Base-by-base conservation (phyloP, 495 filamentous ascomycete genomes). In the Trichoderma gamsii region DNA sequence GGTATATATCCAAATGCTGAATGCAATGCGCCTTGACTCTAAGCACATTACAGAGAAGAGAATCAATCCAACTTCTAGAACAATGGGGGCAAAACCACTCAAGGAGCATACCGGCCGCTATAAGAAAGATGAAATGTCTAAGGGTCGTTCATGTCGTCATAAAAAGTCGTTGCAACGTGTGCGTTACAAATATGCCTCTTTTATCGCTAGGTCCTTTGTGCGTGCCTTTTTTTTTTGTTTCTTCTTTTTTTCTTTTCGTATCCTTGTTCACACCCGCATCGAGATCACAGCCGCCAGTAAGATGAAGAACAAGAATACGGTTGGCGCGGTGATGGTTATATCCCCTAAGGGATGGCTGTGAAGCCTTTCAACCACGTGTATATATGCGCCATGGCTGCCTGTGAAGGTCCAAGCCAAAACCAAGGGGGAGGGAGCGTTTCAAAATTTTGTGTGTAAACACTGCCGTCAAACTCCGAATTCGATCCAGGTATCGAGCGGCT, bases 281-380 rank as follows among this genome's bases (percentile, higher is more conserved):
- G 51, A 70, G 68, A 72, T 71, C 65, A 63, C 66, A 51, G 27
- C 61, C 68, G 68, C 70, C 71, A 68, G 71, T 46, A 41, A 73
- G 73, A 72, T 76, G 76, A 71, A 71, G 7, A 25, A 32, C 3
- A 61, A 71, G 15, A 61, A 32, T 2, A 61, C 67, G 67, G 66
- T 69, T 69, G 69, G 69, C 56, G 56, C 56, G 56, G 56, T 61
- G 59, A 68, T 69, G 66, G 69, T 61, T 70, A 32, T 73, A 70
- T 72, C 70, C 64, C 67, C 70, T 29, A 71, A 67, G 65, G 72
- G 64, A 71, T 46, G 71, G 76, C 74, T 74, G 81, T 79, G 80
- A 83, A 83, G 81, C 81, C 69, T 81, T 79, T 73, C 66, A 67
- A 73, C 76, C 79, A 77, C 77, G 72, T 81, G 78, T 81, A 81